Evolutionary conservation across 495 filamentous ascomycete genomes (phyloP).

Genomic region (Aspergillus incahuasiensis): DNA sequence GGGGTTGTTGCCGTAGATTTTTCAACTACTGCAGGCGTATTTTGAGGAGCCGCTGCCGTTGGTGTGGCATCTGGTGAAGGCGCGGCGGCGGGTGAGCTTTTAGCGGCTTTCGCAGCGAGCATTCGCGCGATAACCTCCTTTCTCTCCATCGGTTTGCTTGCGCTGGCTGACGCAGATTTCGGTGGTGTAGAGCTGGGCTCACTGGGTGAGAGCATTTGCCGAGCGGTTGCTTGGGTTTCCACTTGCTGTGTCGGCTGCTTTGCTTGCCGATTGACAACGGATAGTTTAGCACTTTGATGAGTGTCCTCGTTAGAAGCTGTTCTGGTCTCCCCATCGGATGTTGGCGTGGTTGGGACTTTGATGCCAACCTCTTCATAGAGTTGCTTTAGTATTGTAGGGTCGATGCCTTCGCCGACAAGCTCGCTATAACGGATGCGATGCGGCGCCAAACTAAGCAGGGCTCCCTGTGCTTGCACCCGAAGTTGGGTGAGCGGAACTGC

Average conservation of each 20-base stretch:
- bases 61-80: constrained; percentile 18
- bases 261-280: not conserved
- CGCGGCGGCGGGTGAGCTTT: constrained; percentile 18
- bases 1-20: constrained; percentile 5
- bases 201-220: not conserved
- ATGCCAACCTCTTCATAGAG: constrained; percentile 66
- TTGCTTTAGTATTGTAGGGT: constrained; percentile 53
- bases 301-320: not conserved
- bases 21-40: constrained; percentile 6
- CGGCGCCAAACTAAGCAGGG: constrained; percentile 59
- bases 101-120: constrained; percentile 55
- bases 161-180: constrained; percentile 17
- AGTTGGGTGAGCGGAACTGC: constrained; percentile 40
- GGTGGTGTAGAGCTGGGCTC: constrained; percentile 8
- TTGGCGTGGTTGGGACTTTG: constrained; percentile 23
- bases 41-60: constrained; percentile 17
- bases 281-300: not conserved
- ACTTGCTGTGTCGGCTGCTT: not conserved
- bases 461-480: constrained; percentile 63
- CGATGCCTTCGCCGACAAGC: constrained; percentile 68
- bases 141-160: constrained; percentile 56
- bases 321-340: not conserved
- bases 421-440: constrained; percentile 62
- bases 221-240: not conserved
- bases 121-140: constrained; percentile 74